These are phyloP conservation scores for Adansonia grandidieri DNA, from an alignment of 441 rosid genomes.

Conservation along the genomic window DNA sequence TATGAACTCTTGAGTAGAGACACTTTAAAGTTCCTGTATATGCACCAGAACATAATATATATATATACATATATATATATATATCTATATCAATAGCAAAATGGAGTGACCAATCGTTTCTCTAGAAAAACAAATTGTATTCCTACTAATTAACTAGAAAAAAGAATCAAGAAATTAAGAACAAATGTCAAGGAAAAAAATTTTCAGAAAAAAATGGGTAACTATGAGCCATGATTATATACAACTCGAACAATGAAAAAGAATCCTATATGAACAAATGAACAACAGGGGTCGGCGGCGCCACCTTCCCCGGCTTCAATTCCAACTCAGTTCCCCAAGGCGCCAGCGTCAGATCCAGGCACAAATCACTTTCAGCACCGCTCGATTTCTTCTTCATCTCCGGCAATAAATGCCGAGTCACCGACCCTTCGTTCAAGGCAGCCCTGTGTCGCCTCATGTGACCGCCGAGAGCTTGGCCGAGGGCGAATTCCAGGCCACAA, in stretches of 20 bases:
- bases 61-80: too few species aligned
- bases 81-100: too few species aligned
- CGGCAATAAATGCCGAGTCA: background rate
- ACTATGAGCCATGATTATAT: background rate
- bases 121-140: background rate
- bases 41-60: too few species aligned
- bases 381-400: background rate
- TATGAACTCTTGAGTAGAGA: too few species aligned
- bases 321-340: background rate
- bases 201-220: background rate
- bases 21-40: too few species aligned
- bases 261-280: constrained; percentile 6
- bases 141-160: background rate
- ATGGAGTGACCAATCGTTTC: background rate
- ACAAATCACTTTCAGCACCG: background rate
- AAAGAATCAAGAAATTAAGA: constrained; percentile 4
- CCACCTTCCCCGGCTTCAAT: background rate
- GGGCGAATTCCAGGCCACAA: background rate
- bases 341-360: background rate
- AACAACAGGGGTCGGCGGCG: background rate
- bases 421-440: background rate
- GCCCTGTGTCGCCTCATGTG: background rate
- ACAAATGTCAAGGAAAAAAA: background rate
- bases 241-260: background rate
- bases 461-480: constrained; percentile 7